Evolutionary conservation across 2,329 filamentous ascomycete species (phyloP).

Genomic region (Fusarium pseudocircinatum): DNA sequence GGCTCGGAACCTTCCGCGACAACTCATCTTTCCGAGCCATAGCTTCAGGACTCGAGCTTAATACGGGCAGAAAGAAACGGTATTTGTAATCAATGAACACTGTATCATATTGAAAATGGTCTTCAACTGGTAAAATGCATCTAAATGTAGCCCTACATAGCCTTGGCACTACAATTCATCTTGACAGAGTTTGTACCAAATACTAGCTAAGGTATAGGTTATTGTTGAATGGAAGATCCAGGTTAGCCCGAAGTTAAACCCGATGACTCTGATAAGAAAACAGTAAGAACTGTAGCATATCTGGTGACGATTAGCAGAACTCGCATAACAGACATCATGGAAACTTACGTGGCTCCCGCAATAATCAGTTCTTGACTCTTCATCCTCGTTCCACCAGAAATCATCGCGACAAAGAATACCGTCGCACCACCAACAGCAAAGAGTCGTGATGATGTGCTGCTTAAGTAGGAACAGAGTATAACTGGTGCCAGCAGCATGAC

Average conservation of each 20-base stretch:
- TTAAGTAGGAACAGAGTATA: background rate
- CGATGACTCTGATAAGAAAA: background rate
- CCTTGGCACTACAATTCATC: accelerated
- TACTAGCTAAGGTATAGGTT: too few species aligned
- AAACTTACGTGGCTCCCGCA: background rate
- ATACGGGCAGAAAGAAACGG: too few species aligned
- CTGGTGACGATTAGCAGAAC: background rate
- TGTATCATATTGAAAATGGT: too few species aligned
- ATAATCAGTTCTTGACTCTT: background rate
- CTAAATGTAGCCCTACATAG: too few species aligned
- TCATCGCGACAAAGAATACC: background rate
- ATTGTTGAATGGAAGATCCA: too few species aligned
- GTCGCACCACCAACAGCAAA: background rate
- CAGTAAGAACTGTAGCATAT: background rate
- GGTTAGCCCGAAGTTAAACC: background rate
- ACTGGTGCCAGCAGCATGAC: background rate
- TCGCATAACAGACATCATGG: too few species aligned
- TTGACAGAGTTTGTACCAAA: too few species aligned
- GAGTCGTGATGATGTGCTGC: background rate
- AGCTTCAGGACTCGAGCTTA: too few species aligned
- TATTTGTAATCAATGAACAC: too few species aligned
- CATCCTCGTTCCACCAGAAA: background rate
- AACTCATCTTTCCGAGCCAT: too few species aligned
- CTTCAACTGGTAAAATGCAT: too few species aligned
- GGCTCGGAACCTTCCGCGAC: too few species aligned